Conservation (phyloP, 495 filamentous ascomycete species). For the Rusavskia elegans region DNA sequence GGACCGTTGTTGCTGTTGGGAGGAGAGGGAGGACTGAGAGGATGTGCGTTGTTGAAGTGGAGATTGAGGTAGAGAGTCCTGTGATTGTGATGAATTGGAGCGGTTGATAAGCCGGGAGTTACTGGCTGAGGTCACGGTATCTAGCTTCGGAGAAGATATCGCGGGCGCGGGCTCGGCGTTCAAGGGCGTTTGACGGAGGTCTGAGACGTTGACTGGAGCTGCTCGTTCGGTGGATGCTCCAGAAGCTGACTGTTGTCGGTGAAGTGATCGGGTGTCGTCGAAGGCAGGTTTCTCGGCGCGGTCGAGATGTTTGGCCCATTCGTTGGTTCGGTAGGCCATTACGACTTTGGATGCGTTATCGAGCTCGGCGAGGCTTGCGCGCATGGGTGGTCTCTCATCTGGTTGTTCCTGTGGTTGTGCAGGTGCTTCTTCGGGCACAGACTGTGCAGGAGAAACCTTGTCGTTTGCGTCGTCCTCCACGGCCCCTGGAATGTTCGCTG, state of each 20-base stretch:
- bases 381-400: not conserved
- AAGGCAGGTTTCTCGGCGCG: constrained; percentile 61
- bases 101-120: not conserved
- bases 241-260: constrained; percentile 20
- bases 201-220: constrained; percentile 46
- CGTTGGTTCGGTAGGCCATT: constrained; percentile 76
- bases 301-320: constrained; percentile 87
- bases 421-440: no score
- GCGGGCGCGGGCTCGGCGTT: constrained; percentile 25
- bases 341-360: constrained; percentile 45
- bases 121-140: not conserved
- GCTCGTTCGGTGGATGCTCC: constrained; percentile 28
- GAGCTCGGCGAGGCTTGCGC: not conserved
- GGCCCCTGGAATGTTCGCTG: not conserved
- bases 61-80: not conserved
- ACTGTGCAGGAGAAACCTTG: no score
- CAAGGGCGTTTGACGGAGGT: constrained; percentile 55
- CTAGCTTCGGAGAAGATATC: not conserved
- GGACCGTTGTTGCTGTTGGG: no score
- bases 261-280: constrained; percentile 35
- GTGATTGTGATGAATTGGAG: not conserved
- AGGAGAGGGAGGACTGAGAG: not conserved
- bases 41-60: not conserved
- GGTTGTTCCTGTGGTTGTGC: not conserved
- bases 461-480: not conserved